These are phyloP conservation scores for Didymella arachidicola DNA, from an alignment of 2,329 filamentous ascomycete species.

Conservation along the genomic window DNA sequence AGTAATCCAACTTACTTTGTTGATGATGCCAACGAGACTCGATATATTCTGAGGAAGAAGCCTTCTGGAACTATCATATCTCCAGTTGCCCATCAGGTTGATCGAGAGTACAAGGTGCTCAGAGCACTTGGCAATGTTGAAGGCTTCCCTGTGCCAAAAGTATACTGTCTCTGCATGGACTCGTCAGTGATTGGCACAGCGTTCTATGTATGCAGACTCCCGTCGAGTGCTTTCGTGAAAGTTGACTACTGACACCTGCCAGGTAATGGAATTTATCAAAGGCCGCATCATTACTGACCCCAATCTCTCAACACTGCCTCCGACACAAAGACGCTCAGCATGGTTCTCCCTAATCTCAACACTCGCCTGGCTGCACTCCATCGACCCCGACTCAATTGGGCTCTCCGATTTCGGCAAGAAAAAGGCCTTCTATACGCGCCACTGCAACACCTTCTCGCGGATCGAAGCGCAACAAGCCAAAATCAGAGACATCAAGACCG, in stretches of 20 bases:
- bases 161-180: constrained; percentile 87
- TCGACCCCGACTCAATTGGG: constrained; percentile 71
- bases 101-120: constrained; percentile 91
- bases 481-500: constrained; percentile 75
- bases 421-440: constrained; percentile 80
- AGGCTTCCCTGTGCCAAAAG: constrained; percentile 84
- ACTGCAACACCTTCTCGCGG: constrained; percentile 80
- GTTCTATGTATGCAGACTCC: constrained; percentile 68
- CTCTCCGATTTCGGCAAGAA: constrained; percentile 76
- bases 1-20: constrained; percentile 96
- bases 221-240: background rate
- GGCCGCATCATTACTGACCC: constrained; percentile 93
- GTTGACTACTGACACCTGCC: background rate
- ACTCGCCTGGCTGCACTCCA: constrained; percentile 82
- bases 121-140: constrained; percentile 74
- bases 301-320: constrained; percentile 71
- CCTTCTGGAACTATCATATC: constrained; percentile 89
- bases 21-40: constrained; percentile 68
- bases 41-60: constrained; percentile 94
- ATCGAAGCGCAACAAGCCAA: constrained; percentile 81
- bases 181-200: constrained; percentile 78
- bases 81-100: constrained; percentile 92
- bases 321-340: constrained; percentile 64
- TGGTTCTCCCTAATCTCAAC: constrained; percentile 70
- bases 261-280: constrained; percentile 90